Evolutionary conservation across 2,329 filamentous ascomycete species (phyloP).

Genomic region (Tolypocladium pustulatum): DNA sequence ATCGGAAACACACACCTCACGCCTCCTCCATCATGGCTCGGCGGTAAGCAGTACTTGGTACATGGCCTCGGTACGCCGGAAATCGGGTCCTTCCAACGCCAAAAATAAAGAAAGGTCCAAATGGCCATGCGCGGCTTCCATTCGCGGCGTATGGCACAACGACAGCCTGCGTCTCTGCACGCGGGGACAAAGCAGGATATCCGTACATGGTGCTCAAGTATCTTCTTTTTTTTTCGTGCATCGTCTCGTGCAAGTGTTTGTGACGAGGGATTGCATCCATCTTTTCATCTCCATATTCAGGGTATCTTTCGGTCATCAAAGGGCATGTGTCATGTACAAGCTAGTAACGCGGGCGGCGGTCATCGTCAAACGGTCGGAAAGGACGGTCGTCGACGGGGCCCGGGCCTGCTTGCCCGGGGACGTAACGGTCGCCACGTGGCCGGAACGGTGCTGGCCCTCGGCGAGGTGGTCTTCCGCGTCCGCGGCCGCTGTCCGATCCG

Average conservation of each 20-base stretch:
- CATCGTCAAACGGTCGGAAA: conserved; percentile 1
- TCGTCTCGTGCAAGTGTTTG: not conserved
- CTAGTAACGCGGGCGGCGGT: not conserved
- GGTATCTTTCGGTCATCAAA: not conserved
- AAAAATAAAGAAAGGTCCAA: not conserved
- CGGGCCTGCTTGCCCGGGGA: conserved; percentile 6
- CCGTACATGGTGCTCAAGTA: not conserved
- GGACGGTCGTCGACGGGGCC: conserved; percentile 8
- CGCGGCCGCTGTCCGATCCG: conserved; percentile 15
- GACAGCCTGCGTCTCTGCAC: not conserved
- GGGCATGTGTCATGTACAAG: too few relatives aligned
- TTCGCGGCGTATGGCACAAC: not conserved
- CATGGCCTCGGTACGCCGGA: not conserved
- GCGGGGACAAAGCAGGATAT: not conserved
- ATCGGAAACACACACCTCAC: not conserved
- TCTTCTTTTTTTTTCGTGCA: not conserved
- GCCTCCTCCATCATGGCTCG: not conserved
- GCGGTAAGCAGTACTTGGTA: not conserved
- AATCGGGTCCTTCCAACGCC: not conserved
- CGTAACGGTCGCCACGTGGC: conserved; percentile 9
- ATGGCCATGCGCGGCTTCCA: not conserved
- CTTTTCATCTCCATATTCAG: not conserved
- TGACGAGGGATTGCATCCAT: not conserved
- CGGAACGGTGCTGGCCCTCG: conserved; percentile 11
- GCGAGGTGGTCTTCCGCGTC: conserved; percentile 17